Evolutionary conservation across 139 green algal genomes (phyloP).

Genomic region (Coccomyxa sp.): DNA sequence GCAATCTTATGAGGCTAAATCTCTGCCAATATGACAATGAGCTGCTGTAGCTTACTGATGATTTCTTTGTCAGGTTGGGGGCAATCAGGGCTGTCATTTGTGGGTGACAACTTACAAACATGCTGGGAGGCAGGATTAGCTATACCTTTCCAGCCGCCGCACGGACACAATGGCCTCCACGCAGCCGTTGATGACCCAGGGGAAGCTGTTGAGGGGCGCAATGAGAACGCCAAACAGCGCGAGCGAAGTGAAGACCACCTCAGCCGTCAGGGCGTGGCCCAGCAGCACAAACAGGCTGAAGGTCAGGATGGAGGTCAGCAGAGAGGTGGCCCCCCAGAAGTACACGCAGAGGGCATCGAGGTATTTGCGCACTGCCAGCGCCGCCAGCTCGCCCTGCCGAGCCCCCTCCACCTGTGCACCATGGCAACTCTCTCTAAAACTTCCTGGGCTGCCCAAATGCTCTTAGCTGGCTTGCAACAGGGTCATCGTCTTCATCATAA

Average conservation of each 20-base stretch:
- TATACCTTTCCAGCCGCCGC: constrained; percentile 27
- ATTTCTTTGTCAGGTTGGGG: too few species aligned
- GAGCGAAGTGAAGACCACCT: constrained; percentile 74
- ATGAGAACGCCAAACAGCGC: constrained; percentile 88
- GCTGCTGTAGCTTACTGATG: too few species aligned
- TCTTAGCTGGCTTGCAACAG: too few species aligned
- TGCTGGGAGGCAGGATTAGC: background rate
- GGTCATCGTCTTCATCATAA: background rate
- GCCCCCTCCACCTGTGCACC: constrained; percentile 16
- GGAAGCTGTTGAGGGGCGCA: constrained; percentile 78
- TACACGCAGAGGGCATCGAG: constrained; percentile 90
- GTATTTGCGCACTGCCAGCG: constrained; percentile 76
- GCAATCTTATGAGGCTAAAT: too few species aligned
- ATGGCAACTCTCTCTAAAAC: background rate
- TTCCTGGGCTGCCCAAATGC: too few species aligned
- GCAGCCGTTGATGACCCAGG: constrained; percentile 78
- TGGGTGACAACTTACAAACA: too few species aligned
- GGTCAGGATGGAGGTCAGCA: constrained; percentile 52
- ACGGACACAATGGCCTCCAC: constrained; percentile 74
- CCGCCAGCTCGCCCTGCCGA: constrained; percentile 43
- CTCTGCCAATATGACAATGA: too few species aligned
- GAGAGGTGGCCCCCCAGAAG: constrained; percentile 76
- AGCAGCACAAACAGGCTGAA: constrained; percentile 54
- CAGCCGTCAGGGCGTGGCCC: constrained; percentile 49
- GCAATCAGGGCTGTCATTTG: too few species aligned